Evolutionary conservation across 805 yeast genomes (phyloP).

Genomic region (Kluyveromyces siamensis): DNA sequence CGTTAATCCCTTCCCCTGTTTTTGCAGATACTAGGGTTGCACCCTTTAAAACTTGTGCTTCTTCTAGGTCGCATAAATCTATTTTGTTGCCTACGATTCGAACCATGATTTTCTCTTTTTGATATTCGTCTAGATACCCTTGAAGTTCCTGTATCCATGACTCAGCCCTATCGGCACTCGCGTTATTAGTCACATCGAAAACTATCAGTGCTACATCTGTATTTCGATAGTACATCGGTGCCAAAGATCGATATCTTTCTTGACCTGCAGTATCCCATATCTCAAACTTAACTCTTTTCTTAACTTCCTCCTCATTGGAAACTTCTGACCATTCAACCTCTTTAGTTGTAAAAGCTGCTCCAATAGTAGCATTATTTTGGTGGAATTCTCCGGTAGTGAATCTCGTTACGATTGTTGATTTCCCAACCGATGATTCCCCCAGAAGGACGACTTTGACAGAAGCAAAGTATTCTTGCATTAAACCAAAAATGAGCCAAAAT

Average conservation of each 20-base stretch:
- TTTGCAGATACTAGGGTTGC: constrained; percentile 46
- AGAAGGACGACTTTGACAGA: constrained; percentile 47
- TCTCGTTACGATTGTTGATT: constrained; percentile 57
- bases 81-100: constrained; percentile 71
- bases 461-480: background rate
- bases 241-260: constrained; percentile 66
- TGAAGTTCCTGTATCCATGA: constrained; percentile 72
- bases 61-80: constrained; percentile 43
- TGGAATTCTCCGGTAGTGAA: constrained; percentile 68
- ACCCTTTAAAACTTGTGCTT: constrained; percentile 32
- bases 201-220: constrained; percentile 76
- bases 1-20: constrained; percentile 40
- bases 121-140: constrained; percentile 25
- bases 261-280: constrained; percentile 89
- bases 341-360: constrained; percentile 77
- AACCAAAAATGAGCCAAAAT: too few relatives aligned
- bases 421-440: constrained; percentile 67
- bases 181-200: constrained; percentile 60
- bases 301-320: constrained; percentile 5
- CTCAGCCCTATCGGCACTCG: constrained; percentile 59
- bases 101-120: constrained; percentile 55
- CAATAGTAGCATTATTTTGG: constrained; percentile 73
- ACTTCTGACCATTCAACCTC: constrained; percentile 44
- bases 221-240: constrained; percentile 78
- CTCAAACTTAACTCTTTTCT: constrained; percentile 57